phyloP scores from a whole-genome alignment of 73 alveolate species.

The Paraurostyla sp. region DNA sequence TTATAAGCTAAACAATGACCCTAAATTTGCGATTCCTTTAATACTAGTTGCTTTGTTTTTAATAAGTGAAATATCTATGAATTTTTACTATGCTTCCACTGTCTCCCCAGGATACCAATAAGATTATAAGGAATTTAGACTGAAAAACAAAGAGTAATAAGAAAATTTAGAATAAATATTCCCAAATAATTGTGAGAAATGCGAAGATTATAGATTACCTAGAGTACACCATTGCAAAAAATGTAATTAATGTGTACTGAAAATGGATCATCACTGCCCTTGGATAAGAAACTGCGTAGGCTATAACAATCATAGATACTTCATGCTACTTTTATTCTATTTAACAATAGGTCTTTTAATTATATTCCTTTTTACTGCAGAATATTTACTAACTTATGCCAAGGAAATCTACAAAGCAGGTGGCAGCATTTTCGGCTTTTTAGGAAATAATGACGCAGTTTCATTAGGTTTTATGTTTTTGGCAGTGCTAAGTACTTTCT shows the following conservation, averaged over 20 bases:
- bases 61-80: not conserved
- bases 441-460: not conserved
- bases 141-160: not conserved
- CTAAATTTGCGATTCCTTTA: not conserved
- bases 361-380: not conserved
- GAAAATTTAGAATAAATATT: not conserved
- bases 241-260: conserved; percentile 76
- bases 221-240: conserved; percentile 86
- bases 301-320: conserved; percentile 87
- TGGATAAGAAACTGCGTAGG: conserved; percentile 98
- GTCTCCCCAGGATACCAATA: not conserved
- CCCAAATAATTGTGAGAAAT: conserved; percentile 74
- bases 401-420: not conserved
- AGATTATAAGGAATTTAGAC: not conserved
- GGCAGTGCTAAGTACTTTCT: not conserved
- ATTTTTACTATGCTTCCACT: not conserved
- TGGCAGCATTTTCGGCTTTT: not conserved
- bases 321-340: conserved; percentile 83
- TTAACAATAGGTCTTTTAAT: conserved; percentile 54
- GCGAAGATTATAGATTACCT: conserved; percentile 74
- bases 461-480: not conserved
- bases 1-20: not conserved
- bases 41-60: not conserved
- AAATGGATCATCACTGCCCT: conserved; percentile 97
- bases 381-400: not conserved